Conservation (phyloP, 805 yeast species). For the Candida orba region DNA sequence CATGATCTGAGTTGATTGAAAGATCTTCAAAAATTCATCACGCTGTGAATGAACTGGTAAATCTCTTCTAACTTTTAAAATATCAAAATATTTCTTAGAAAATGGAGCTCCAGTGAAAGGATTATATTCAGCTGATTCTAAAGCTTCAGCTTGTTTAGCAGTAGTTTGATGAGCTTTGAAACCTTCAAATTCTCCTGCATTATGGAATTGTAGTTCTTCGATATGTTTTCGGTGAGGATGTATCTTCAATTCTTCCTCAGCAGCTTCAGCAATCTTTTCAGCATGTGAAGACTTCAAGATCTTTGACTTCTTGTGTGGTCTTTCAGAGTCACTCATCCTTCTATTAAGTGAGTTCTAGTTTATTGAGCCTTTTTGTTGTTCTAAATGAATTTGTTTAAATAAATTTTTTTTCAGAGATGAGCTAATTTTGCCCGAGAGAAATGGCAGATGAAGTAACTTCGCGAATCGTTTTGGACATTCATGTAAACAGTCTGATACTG, state of each 20-base stretch:
- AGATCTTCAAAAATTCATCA: slow-evolving; percentile 76
- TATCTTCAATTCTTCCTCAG: slow-evolving; percentile 43
- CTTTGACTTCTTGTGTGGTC: slow-evolving; percentile 44
- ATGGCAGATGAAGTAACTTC: not conserved
- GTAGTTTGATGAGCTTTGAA: slow-evolving; percentile 58
- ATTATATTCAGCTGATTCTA: slow-evolving; percentile 55
- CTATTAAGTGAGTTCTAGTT: not conserved
- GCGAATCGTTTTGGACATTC: not conserved
- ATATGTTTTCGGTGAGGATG: slow-evolving; percentile 39
- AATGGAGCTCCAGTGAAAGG: slow-evolving; percentile 73
- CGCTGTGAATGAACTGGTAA: slow-evolving; percentile 94
- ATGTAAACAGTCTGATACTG: too few relatives aligned
- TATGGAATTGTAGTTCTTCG: slow-evolving; percentile 43
- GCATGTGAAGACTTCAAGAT: slow-evolving; percentile 46
- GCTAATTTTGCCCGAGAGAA: not conserved
- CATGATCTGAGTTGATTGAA: slow-evolving; percentile 87
- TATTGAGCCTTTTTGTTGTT: not conserved
- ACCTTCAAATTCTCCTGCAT: slow-evolving; percentile 56
- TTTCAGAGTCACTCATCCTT: slow-evolving; percentile 23
- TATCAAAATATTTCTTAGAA: slow-evolving; percentile 64
- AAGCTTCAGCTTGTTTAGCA: slow-evolving; percentile 48
- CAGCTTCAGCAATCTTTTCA: slow-evolving; percentile 59
- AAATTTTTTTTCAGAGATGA: too few relatives aligned
- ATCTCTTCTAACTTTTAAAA: slow-evolving; percentile 71
- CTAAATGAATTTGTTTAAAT: not conserved